Evolutionary conservation across 495 filamentous ascomycete genomes (phyloP).

Genomic region (Aspergillus cavernicola): DNA sequence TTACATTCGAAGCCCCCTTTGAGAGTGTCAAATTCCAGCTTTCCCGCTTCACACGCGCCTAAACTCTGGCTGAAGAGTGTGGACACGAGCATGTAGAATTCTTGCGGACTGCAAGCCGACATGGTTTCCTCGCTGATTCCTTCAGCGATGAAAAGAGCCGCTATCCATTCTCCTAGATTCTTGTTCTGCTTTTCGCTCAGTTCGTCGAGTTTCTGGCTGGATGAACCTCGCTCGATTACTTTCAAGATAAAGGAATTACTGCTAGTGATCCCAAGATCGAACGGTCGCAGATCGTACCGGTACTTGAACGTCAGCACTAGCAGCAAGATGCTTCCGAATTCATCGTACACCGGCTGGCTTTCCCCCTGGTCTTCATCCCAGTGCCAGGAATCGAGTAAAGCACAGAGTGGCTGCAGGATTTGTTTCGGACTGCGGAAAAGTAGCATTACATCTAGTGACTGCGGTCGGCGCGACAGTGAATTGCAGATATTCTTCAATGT

Average conservation of each 20-base stretch:
- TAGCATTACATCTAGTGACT: constrained; percentile 77
- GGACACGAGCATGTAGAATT: constrained; percentile 88
- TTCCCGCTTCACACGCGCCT: constrained; percentile 64
- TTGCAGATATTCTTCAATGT: constrained; percentile 81
- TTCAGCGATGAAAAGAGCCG: constrained; percentile 80
- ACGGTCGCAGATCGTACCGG: constrained; percentile 68
- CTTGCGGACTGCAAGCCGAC: constrained; percentile 85
- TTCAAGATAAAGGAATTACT: constrained; percentile 73
- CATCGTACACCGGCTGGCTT: constrained; percentile 94
- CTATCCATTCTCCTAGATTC: constrained; percentile 80
- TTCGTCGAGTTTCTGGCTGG: constrained; percentile 58
- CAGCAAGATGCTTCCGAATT: constrained; percentile 86
- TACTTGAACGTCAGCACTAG: constrained; percentile 78
- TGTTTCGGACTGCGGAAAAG: constrained; percentile 75
- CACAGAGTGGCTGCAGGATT: constrained; percentile 78
- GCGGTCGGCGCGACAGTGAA: constrained; percentile 70
- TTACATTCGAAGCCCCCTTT: constrained; percentile 86
- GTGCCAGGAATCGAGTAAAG: constrained; percentile 80
- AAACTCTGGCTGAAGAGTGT: constrained; percentile 85
- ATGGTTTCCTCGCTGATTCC: constrained; percentile 84
- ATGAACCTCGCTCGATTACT: constrained; percentile 63
- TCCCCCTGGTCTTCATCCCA: constrained; percentile 93
- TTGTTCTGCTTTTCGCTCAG: constrained; percentile 69
- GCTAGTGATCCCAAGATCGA: constrained; percentile 61
- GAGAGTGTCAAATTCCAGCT: constrained; percentile 73